phyloP scores from a whole-genome alignment of 108 stramenopile species.

The Discostella stelligeroides region DNA sequence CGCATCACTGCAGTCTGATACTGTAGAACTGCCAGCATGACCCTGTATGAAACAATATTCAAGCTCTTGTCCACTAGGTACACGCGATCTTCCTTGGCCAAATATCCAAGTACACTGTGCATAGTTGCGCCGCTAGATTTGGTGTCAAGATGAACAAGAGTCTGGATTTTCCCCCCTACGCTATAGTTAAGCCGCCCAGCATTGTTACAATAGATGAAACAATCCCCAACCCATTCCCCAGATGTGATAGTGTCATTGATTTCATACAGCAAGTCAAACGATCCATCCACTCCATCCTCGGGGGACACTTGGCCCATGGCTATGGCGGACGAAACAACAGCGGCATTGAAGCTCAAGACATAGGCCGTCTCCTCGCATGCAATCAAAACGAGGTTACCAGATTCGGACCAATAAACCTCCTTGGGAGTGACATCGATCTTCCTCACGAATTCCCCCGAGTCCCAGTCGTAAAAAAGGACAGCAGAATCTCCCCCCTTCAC shows the following conservation, averaged over 20 bases:
- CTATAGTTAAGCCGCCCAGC: slow-evolving; percentile 94
- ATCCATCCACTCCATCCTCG: slow-evolving; percentile 96
- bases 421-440: slow-evolving; percentile 95
- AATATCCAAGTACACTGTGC: slow-evolving; percentile 94
- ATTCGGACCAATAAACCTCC: slow-evolving; percentile 97
- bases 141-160: slow-evolving; percentile 94
- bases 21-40: slow-evolving; percentile 91
- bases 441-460: slow-evolving; percentile 90
- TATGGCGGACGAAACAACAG: slow-evolving; percentile 81
- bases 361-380: slow-evolving; percentile 92
- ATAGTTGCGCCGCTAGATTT: slow-evolving; percentile 73
- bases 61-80: slow-evolving; percentile 94
- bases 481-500: slow-evolving; percentile 92
- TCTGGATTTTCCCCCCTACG: slow-evolving; percentile 98
- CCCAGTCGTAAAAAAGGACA: slow-evolving; percentile 97
- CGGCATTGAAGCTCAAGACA: slow-evolving; percentile 88
- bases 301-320: slow-evolving; percentile 83
- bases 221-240: slow-evolving; percentile 99
- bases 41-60: slow-evolving; percentile 91
- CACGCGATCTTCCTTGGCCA: slow-evolving; percentile 98
- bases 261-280: slow-evolving; percentile 95
- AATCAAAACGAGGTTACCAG: slow-evolving; percentile 91
- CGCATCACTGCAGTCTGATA: slow-evolving; percentile 99
- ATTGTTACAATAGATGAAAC: slow-evolving; percentile 97
- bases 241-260: slow-evolving; percentile 90